Evolutionary conservation across 176 grass and related monocot species (phyloP).

Genomic region (Triticum timopheevii): DNA sequence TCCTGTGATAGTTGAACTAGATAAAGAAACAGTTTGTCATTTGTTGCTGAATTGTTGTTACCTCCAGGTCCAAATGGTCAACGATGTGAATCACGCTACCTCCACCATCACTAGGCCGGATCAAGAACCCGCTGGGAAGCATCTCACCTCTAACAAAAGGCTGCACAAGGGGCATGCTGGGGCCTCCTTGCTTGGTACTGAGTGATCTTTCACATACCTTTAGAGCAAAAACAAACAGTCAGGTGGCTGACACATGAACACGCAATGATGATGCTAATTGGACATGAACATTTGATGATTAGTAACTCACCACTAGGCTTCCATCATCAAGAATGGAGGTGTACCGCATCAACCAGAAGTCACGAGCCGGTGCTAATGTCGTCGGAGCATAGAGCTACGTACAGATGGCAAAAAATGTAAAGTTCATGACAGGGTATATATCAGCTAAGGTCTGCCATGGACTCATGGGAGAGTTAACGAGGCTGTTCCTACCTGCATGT

Average conservation of each 20-base stretch:
- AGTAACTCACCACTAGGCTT: constrained; percentile 78
- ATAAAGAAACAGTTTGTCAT: neutral
- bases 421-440: neutral
- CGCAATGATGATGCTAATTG: neutral
- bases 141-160: constrained; percentile 91
- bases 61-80: constrained; percentile 89
- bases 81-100: constrained; percentile 89
- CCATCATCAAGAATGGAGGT: constrained; percentile 84
- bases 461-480: neutral
- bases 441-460: neutral
- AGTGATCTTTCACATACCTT: constrained; percentile 93
- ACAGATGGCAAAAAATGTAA: neutral
- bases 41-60: constrained; percentile 29
- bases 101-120: constrained; percentile 84
- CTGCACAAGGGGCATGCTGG: constrained; percentile 67
- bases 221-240: constrained; percentile 7
- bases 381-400: constrained; percentile 78
- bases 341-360: constrained; percentile 95
- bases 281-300: neutral
- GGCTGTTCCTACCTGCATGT: constrained; percentile 72
- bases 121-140: constrained; percentile 86
- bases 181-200: constrained; percentile 62
- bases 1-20: constrained; percentile 3
- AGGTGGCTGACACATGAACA: neutral
- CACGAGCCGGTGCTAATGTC: constrained; percentile 74